Percentiles rank a stretch among this genome's conserved stretches.
Conservation (phyloP, 164 flowering plant genomes). For the Stephania japonica region DNA sequence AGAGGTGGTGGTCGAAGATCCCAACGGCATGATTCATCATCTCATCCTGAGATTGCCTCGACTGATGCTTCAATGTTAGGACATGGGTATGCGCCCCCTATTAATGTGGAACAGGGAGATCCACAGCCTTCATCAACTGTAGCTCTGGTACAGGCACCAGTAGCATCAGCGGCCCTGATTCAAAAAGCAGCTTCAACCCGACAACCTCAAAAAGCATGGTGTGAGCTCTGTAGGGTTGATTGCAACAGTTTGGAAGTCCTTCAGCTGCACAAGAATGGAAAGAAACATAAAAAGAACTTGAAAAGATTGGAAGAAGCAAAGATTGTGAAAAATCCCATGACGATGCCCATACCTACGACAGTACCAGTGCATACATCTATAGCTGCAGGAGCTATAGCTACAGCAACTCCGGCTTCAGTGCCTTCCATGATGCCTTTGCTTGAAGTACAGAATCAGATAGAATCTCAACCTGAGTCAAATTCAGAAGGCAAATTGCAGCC, state of each 20-base stretch:
- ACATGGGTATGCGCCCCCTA: constrained; percentile 4
- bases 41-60: constrained; percentile 11
- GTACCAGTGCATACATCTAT: background rate
- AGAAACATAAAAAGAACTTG: constrained; percentile 52
- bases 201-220: constrained; percentile 36
- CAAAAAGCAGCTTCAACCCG: constrained; percentile 14
- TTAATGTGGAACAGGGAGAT: constrained; percentile 7
- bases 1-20: constrained; percentile 28
- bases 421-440: background rate
- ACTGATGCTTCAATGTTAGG: constrained; percentile 7
- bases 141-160: constrained; percentile 11
- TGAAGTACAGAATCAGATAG: constrained; percentile 11
- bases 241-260: constrained; percentile 53
- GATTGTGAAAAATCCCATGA: constrained; percentile 19
- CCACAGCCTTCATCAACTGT: constrained; percentile 3
- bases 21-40: constrained; percentile 13
- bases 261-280: constrained; percentile 61
- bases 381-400: background rate
- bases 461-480: constrained; percentile 1
- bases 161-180: constrained; percentile 6
- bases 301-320: constrained; percentile 30
- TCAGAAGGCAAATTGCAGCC: constrained; percentile 1
- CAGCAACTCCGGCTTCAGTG: background rate
- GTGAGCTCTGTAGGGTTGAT: constrained; percentile 63
- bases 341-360: background rate